Conservation (phyloP, 352 stramenopile species). For the Pilasporangium apinafurcum region DNA sequence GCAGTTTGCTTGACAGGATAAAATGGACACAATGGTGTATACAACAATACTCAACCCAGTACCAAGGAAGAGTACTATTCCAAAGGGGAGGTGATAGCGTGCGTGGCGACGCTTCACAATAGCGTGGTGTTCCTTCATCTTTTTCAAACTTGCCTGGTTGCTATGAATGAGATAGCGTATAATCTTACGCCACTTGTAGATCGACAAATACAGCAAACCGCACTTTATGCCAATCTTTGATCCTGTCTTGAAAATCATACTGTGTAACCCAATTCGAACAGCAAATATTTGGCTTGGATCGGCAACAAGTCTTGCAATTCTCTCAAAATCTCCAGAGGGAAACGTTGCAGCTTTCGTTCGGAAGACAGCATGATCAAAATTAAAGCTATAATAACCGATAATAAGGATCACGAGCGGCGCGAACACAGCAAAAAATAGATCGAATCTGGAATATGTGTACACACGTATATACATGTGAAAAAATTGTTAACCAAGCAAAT, state of each 20-base stretch:
- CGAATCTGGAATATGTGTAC: slow-evolving; percentile 30
- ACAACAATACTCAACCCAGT: slow-evolving; percentile 4
- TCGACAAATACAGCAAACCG: slow-evolving; percentile 10
- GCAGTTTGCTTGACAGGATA: slow-evolving; percentile 5
- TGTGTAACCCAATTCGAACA: slow-evolving; percentile 37
- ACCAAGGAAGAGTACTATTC: slow-evolving; percentile 4
- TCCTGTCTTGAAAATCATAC: slow-evolving; percentile 27
- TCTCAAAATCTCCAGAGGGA: slow-evolving; percentile 20
- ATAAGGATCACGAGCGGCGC: slow-evolving; percentile 30
- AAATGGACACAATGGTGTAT: slow-evolving; percentile 7
- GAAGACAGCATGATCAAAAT: slow-evolving; percentile 32
- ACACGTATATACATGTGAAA: neutral
- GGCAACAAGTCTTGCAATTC: slow-evolving; percentile 31
- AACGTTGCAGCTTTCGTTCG: slow-evolving; percentile 21
- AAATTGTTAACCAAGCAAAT: neutral
- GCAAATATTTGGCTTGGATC: slow-evolving; percentile 30
- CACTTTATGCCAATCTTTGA: slow-evolving; percentile 10
- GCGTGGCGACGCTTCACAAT: slow-evolving; percentile 6
- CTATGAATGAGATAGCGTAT: slow-evolving; percentile 8
- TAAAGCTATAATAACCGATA: slow-evolving; percentile 33
- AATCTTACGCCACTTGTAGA: slow-evolving; percentile 17
- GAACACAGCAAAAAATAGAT: slow-evolving; percentile 61
- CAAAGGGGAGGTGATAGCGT: slow-evolving; percentile 6
- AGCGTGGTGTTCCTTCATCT: slow-evolving; percentile 3
- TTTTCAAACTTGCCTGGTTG: slow-evolving; percentile 2